Evolutionary conservation across 2,329 filamentous ascomycete genomes (phyloP).

Genomic region (Monosporascus cannonballus): DNA sequence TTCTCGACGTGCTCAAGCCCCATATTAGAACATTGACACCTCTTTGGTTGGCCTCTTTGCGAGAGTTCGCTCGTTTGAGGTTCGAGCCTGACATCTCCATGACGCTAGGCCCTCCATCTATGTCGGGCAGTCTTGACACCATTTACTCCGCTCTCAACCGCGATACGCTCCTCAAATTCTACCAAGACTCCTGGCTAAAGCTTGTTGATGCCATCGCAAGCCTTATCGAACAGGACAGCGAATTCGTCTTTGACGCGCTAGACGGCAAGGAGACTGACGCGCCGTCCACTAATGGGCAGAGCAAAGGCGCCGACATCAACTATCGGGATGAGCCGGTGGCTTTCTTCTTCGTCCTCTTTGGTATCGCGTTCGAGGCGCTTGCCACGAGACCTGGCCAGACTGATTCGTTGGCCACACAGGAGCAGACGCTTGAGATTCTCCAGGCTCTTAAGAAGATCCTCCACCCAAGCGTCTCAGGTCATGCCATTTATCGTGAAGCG

Average conservation of each 20-base stretch:
- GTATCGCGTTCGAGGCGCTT: slow-evolving; percentile 91
- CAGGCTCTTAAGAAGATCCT: slow-evolving; percentile 91
- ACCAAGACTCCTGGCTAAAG: slow-evolving; percentile 95
- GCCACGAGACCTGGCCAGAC: slow-evolving; percentile 67
- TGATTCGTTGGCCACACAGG: slow-evolving; percentile 63
- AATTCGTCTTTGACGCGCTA: slow-evolving; percentile 93
- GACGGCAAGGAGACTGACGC: slow-evolving; percentile 69
- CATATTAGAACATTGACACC: slow-evolving; percentile 88
- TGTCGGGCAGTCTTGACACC: slow-evolving; percentile 82
- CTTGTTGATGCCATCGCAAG: slow-evolving; percentile 96
- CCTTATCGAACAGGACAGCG: slow-evolving; percentile 93
- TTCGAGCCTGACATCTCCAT: slow-evolving; percentile 98
- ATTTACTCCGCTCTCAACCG: slow-evolving; percentile 93
- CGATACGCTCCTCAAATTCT: slow-evolving; percentile 89
- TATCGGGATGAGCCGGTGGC: slow-evolving; percentile 96
- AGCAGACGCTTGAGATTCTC: slow-evolving; percentile 82
- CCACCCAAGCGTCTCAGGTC: slow-evolving; percentile 87
- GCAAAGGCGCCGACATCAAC: slow-evolving; percentile 77
- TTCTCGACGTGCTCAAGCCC: slow-evolving; percentile 81
- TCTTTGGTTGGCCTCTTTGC: slow-evolving; percentile 85
- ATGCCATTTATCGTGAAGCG: slow-evolving; percentile 92
- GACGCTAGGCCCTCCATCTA: slow-evolving; percentile 72
- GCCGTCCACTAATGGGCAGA: slow-evolving; percentile 40
- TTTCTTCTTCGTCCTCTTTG: slow-evolving; percentile 98
- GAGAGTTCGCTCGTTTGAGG: slow-evolving; percentile 85